Percentiles rank a stretch among this genome's conserved stretches.
These are phyloP conservation scores for Pseudisothecium myosuroides DNA, from an alignment of 225 moss, liverwort and hornwort genomes.

Conservation along the genomic window DNA sequence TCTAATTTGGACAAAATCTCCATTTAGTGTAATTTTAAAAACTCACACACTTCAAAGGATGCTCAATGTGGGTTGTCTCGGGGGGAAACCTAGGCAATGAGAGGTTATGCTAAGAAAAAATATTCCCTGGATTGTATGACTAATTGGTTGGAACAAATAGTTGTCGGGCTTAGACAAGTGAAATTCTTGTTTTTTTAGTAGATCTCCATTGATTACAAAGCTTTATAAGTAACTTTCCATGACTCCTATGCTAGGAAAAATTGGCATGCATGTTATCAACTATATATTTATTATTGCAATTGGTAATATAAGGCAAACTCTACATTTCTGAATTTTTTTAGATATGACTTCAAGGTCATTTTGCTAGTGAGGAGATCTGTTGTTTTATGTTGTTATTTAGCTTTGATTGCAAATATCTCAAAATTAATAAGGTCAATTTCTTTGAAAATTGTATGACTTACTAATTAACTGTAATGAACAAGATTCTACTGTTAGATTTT, in stretches of 20 bases:
- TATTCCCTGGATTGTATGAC: too few species aligned
- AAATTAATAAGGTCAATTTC: not conserved
- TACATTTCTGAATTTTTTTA: not conserved
- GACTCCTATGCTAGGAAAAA: too few species aligned
- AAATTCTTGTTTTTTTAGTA: not conserved
- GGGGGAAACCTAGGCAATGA: not conserved
- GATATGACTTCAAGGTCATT: not conserved
- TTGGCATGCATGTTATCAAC: not conserved
- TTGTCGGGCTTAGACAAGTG: not conserved
- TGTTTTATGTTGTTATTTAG: not conserved
- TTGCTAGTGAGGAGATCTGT: not conserved
- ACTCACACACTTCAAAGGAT: not conserved
- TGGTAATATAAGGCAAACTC: not conserved
- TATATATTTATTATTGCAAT: not conserved
- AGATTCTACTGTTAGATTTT: not conserved
- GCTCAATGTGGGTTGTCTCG: fast-evolving
- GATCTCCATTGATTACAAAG: not conserved
- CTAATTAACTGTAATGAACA: not conserved
- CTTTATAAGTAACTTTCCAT: not conserved
- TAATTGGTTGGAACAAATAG: not conserved
- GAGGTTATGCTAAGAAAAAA: not conserved
- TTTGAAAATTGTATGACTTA: not conserved
- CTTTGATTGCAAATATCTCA: not conserved
- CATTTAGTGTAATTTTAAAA: not conserved
- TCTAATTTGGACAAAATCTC: not conserved